These are phyloP conservation scores for Colletotrichum cordylinicola DNA, from an alignment of 2,329 filamentous ascomycete species.

Conservation along the genomic window DNA sequence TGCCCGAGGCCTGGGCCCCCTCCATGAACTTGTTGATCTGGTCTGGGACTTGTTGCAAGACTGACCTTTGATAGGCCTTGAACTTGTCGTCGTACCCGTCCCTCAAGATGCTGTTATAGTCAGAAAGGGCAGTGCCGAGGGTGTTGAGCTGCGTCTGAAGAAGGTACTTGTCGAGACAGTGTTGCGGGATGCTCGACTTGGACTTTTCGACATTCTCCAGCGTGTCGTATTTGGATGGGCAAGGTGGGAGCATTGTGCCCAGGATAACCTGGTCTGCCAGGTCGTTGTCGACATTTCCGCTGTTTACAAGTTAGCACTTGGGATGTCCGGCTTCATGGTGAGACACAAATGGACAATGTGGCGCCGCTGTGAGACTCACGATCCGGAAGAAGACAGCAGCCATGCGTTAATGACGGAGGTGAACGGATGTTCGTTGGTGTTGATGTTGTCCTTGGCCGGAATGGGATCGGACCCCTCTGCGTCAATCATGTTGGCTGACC, in stretches of 20 bases:
- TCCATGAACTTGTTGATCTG: not conserved
- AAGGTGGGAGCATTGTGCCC: not conserved
- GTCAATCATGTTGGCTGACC: not conserved
- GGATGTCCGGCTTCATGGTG: not conserved
- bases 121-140: not conserved
- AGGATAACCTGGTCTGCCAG: not conserved
- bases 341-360: not conserved
- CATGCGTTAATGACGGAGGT: slow-evolving; percentile 16
- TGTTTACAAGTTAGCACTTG: not conserved
- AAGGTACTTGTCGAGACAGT: not conserved
- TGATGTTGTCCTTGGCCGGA: slow-evolving; percentile 14
- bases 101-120: not conserved
- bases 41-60: not conserved
- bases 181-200: not conserved
- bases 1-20: not conserved
- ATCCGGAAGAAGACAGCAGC: slow-evolving; percentile 7
- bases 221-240: not conserved
- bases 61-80: not conserved
- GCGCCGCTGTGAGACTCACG: slow-evolving; percentile 3
- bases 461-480: not conserved
- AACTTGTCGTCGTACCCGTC: not conserved
- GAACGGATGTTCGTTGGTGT: slow-evolving; percentile 13
- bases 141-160: not conserved
- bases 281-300: not conserved
- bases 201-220: not conserved